Evolutionary conservation across 805 yeast species (phyloP).

Genomic region (Yarrowia sp.): DNA sequence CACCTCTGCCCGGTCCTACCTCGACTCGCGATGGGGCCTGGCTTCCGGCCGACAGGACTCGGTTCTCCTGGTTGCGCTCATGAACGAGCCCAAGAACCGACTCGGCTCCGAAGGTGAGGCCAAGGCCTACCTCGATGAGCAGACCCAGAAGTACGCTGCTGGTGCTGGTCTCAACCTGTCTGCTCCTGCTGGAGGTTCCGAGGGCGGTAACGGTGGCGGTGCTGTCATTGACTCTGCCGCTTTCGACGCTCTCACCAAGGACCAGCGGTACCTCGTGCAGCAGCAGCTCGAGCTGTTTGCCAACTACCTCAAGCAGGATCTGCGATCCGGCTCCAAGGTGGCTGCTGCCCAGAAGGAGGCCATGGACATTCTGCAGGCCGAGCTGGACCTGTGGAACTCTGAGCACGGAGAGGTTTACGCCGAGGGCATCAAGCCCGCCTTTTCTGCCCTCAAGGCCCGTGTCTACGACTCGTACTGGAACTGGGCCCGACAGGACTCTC

Average conservation of each 20-base stretch:
- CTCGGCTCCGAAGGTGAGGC: constrained; percentile 85
- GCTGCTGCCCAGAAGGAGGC: constrained; percentile 82
- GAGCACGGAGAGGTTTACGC: constrained; percentile 94
- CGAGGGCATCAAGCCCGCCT: constrained; percentile 83
- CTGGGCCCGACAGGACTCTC: constrained; percentile 98
- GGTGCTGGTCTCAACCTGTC: constrained; percentile 73
- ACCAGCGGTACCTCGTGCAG: constrained; percentile 64
- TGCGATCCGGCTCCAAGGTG: constrained; percentile 86
- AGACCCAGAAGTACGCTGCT: constrained; percentile 83
- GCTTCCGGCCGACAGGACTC: constrained; percentile 94
- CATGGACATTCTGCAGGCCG: constrained; percentile 75
- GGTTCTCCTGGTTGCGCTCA: constrained; percentile 74
- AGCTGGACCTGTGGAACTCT: constrained; percentile 87
- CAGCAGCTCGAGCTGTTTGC: constrained; percentile 91
- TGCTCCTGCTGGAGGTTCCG: constrained; percentile 54
- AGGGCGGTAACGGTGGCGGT: constrained; percentile 59
- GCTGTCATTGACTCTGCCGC: constrained; percentile 95
- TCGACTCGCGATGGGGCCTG: constrained; percentile 89
- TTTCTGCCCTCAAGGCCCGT: constrained; percentile 91
- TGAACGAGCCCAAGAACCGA: constrained; percentile 89
- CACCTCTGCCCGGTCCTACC: constrained; percentile 86
- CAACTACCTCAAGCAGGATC: constrained; percentile 87
- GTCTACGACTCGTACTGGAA: constrained; percentile 98
- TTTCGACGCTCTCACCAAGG: constrained; percentile 74
- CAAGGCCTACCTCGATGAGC: constrained; percentile 77